Base-by-base conservation (phyloP, 169 alveolate genomes). In the Ichthyophthirius multifiliis region DNA sequence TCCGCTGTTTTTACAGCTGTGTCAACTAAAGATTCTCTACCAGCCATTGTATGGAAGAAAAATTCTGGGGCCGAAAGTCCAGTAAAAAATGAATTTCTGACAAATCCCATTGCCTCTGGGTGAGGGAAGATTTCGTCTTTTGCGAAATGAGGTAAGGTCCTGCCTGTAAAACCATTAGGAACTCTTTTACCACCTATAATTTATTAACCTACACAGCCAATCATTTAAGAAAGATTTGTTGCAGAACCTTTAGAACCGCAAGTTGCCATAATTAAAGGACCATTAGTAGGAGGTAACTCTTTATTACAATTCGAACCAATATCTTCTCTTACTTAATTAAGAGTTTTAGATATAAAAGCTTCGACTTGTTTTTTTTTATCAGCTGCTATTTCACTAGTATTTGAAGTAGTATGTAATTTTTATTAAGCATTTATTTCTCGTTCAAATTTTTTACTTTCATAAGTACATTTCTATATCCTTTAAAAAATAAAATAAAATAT, bases 41-140 rank as follows among this genome's bases (percentile, higher is more conserved):
- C 99, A 7, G 99, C 98, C 99, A 98, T 98, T n/a, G 99, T 98
- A 87, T 99, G 99, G 94, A 99, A 99, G 87, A 98, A 99, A 86
- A 98, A 99, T 87, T 99, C 99, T 20, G 97, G 98, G 0, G 99
- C 98, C 48, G 95, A 96, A 46, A 97, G 76, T 12, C 98, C 98
- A 4, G 98, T 83, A 87, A 94, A 98, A 93, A 98, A 99, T 47
- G 98, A 93, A 88, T 97, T 97, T 23, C 96, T 97, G 10, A 98
- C 99, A 88, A 99, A 98, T 12, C 99, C 99, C 79, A 99, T 94
- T 44, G 99, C 97, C 64, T 93, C 95, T 0, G 99, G 99, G 62
- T 96, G 89, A 20, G 77, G 77, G 77, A 67, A 34, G 3, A 67
- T 39, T 67, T 67, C 77, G 45, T 67, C 77, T 39, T 81, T 80